phyloP scores from a whole-genome alignment of 495 filamentous ascomycete species.

The Alectoria sarmentosa region DNA sequence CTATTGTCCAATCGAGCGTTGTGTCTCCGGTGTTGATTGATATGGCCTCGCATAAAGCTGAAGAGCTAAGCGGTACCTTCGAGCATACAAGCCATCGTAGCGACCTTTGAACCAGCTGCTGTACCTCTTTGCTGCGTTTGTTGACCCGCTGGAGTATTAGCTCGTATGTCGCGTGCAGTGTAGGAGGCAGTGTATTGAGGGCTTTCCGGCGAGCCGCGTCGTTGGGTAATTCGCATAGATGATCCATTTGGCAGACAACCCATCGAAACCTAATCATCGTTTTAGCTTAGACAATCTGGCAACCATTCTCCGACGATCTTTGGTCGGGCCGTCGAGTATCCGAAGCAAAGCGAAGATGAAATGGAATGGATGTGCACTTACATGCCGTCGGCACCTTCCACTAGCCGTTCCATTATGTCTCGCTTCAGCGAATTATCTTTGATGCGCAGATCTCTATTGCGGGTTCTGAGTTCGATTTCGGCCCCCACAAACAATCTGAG shows the following conservation, averaged over 20 bases:
- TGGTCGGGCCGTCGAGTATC: too few species aligned
- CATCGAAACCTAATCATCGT: background rate
- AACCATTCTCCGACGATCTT: too few species aligned
- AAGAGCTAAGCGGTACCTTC: background rate
- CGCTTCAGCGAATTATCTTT: constrained; percentile 27
- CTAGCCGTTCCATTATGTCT: constrained; percentile 30
- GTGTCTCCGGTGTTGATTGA: constrained; percentile 21
- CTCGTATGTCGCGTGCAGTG: too few species aligned
- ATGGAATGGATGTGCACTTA: constrained; percentile 9
- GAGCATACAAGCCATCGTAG: constrained; percentile 27
- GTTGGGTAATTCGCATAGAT: background rate
- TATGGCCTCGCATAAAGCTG: constrained; percentile 26
- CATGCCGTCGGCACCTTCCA: constrained; percentile 31
- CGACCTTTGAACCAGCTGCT: constrained; percentile 24
- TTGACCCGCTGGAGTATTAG: background rate
- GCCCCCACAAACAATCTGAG: constrained; percentile 31
- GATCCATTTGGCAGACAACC: background rate
- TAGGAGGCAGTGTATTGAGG: background rate
- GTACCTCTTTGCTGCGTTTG: constrained; percentile 4
- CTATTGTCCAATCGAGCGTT: constrained; percentile 18
- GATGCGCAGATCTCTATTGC: constrained; percentile 22
- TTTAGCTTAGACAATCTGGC: too few species aligned
- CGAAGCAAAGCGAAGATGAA: background rate
- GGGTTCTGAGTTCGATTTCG: constrained; percentile 30
- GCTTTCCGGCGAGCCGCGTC: background rate